These are phyloP conservation scores for Lichtheimia hyalospora DNA, from an alignment of 371 early-diverging fungal species.

Conservation along the genomic window DNA sequence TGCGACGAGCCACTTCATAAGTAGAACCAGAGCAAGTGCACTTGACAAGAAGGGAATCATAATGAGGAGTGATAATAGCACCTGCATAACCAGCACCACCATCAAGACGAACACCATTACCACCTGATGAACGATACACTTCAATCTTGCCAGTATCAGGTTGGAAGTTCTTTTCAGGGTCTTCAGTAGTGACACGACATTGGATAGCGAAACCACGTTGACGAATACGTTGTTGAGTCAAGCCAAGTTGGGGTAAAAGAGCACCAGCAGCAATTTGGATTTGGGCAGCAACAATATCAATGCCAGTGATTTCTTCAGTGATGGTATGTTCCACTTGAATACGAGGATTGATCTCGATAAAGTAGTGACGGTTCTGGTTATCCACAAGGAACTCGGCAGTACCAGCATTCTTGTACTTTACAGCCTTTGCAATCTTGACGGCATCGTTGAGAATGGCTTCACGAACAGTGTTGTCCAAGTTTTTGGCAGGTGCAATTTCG, in stretches of 20 bases:
- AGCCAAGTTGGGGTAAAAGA: slow-evolving; percentile 71
- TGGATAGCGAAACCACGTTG: slow-evolving; percentile 91
- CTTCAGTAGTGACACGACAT: slow-evolving; percentile 95
- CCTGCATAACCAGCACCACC: slow-evolving; percentile 89
- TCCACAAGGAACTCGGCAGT: slow-evolving; percentile 98
- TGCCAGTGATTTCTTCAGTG: slow-evolving; percentile 93
- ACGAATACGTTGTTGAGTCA: slow-evolving; percentile 80
- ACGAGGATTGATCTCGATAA: slow-evolving; percentile 96
- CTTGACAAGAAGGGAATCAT: slow-evolving; percentile 96
- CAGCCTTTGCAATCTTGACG: slow-evolving; percentile 84
- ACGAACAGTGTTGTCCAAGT: slow-evolving; percentile 62
- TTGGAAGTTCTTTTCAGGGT: slow-evolving; percentile 85
- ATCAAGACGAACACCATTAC: slow-evolving; percentile 90
- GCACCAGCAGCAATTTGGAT: slow-evolving; percentile 92
- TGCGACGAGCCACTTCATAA: slow-evolving; percentile 86
- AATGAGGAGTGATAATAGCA: slow-evolving; percentile 90
- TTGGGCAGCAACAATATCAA: slow-evolving; percentile 92
- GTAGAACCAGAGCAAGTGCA: slow-evolving; percentile 85
- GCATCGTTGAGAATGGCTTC: slow-evolving; percentile 87
- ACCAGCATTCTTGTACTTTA: slow-evolving; percentile 94
- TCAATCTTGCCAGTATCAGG: slow-evolving; percentile 95
- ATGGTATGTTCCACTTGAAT: slow-evolving; percentile 93
- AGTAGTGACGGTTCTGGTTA: slow-evolving; percentile 84
- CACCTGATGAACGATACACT: slow-evolving; percentile 87
- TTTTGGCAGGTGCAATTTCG: slow-evolving; percentile 89